Evolutionary conservation across 108 stramenopile genomes (phyloP), one percentile per base, ranked within the genome.

Genomic region (Skeletonema menzelii): DNA sequence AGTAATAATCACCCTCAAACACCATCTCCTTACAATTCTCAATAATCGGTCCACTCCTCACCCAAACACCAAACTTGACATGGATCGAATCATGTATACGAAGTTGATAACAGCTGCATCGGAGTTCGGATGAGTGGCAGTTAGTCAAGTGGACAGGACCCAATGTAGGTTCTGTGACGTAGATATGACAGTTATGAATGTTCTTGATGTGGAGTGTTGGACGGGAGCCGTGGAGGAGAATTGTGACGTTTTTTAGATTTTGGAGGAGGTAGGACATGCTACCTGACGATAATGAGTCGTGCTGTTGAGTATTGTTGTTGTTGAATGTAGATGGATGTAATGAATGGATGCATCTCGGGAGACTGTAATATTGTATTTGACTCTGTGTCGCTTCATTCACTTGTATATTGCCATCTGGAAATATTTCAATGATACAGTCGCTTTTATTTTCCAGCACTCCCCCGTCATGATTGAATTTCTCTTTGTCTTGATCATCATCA

Each of bases 1-100:
- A 27, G 62, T 65, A 80, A 56, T 76, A 76, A 49, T 72, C 57
- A n/a, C 75, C 75, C 3, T 22, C 56, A 72, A 82, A 82, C 12
- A 55, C 63, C 47, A 83, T 79, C 19, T 30, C 73, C 13, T 31
- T 59, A 57, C 73, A 83, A 59, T 67, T 69, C 73, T 83, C 82
- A 59, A 83, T 83, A 24, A 83, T 83, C 15, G 82, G 82, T 19
- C 82, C 82, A 57, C 77, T 78, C 14, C 73, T 46, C 4, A 60
- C 47, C 67, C 72, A 77, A 42, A 83, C 77, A 24, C 26, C 12
- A 74, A 79, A 83, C 15, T 62, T 57, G 5, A 83, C 73, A 56
- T 59, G 15, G 55, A 13, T 69, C 6, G 77, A 79, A 40, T 83
- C 82, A 46, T 83, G 82, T 31, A 83, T 72, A 13, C 82, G 77